Conservation (phyloP, 768 basidiomycete species). For the Pisolithus sp. region DNA sequence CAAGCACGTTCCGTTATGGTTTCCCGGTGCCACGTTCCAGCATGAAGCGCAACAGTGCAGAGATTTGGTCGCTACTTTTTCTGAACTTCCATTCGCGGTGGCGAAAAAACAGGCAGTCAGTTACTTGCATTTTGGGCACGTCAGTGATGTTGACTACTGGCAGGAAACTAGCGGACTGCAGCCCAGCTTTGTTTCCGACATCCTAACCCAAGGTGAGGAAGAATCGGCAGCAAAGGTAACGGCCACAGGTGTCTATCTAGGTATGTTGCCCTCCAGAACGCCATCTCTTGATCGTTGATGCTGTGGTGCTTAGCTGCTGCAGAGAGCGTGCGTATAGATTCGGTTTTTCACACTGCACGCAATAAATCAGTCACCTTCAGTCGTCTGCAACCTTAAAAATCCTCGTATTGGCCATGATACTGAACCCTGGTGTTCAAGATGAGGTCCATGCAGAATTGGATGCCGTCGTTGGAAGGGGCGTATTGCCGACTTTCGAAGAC, state of each 20-base stretch:
- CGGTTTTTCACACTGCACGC: background rate
- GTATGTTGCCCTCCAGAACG: background rate
- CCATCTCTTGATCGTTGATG: no score
- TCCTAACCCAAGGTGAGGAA: background rate
- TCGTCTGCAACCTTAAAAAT: background rate
- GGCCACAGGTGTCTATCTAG: background rate
- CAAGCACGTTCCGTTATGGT: conserved; percentile 7
- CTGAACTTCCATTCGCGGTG: conserved; percentile 1
- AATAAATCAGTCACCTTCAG: background rate
- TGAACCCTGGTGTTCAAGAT: conserved; percentile 4
- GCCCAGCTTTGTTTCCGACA: background rate
- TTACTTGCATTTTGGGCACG: background rate
- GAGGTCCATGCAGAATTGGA: conserved; percentile 3
- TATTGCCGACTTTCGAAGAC: background rate
- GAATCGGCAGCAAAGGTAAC: background rate
- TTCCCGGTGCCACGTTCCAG: conserved; percentile 8
- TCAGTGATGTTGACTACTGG: background rate
- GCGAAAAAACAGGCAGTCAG: conserved; percentile 4
- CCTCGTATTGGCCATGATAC: conserved; percentile 2
- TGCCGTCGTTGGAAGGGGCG: background rate
- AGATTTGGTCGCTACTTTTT: background rate
- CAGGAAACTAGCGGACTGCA: background rate
- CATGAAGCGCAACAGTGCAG: background rate
- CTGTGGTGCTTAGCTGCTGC: background rate
- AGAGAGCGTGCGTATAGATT: background rate